These are phyloP conservation scores for Colletotrichum limetticola DNA, from an alignment of 2,329 filamentous ascomycete species.

Conservation along the genomic window DNA sequence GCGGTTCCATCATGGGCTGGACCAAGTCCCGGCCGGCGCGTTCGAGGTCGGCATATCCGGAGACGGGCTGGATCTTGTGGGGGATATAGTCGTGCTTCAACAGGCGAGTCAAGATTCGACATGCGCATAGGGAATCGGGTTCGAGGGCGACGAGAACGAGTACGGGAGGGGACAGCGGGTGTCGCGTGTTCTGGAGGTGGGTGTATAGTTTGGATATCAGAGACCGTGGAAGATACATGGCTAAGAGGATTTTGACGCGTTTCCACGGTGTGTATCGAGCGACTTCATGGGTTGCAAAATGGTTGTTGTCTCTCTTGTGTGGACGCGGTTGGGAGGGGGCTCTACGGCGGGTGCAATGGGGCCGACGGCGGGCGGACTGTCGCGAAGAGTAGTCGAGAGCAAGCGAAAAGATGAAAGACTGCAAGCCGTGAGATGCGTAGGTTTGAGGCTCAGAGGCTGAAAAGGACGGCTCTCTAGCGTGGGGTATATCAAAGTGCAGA, in stretches of 20 bases:
- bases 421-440: neutral
- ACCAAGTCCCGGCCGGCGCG: constrained; percentile 83
- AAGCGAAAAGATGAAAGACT: neutral
- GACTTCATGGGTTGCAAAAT: constrained; percentile 44
- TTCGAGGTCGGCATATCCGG: constrained; percentile 90
- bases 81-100: constrained; percentile 97
- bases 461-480: neutral
- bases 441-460: neutral
- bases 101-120: constrained; percentile 91
- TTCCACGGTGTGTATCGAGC: constrained; percentile 39
- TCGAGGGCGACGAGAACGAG: constrained; percentile 93
- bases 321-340: neutral
- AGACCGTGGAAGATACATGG: constrained; percentile 94
- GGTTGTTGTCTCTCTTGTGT: neutral
- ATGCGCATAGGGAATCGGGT: constrained; percentile 94
- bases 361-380: neutral
- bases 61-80: constrained; percentile 95
- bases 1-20: constrained; percentile 84
- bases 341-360: neutral
- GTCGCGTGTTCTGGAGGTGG: constrained; percentile 85
- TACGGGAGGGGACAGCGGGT: constrained; percentile 91
- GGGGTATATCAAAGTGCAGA: neutral
- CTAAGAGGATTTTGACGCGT: constrained; percentile 44
- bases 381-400: neutral
- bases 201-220: constrained; percentile 92